Evolutionary conservation across 306 rosid genomes (phyloP).

Genomic region (Quercus berberidifolia): DNA sequence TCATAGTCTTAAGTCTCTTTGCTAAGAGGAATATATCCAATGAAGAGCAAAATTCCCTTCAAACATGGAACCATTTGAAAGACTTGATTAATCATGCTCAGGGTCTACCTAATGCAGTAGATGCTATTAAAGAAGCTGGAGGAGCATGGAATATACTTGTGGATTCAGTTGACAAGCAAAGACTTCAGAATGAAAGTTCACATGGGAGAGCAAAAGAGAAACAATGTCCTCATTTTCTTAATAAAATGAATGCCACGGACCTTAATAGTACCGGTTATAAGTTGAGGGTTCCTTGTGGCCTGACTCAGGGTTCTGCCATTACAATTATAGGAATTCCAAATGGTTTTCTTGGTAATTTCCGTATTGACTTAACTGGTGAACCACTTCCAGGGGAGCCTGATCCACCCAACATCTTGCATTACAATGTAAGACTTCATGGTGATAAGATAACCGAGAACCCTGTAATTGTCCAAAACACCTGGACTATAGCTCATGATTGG

Average conservation of each 20-base stretch:
- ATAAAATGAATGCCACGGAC: conserved; percentile 66
- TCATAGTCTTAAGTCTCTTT: conserved; percentile 60
- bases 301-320: conserved; percentile 95
- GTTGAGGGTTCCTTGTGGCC: conserved; percentile 85
- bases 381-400: conserved; percentile 98
- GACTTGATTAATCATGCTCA: conserved; percentile 60
- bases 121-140: conserved; percentile 92
- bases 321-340: conserved; percentile 79
- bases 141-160: conserved; percentile 77
- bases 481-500: conserved; percentile 96
- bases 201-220: conserved; percentile 59
- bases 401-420: conserved; percentile 88
- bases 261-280: conserved; percentile 49
- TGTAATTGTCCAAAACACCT: conserved; percentile 93
- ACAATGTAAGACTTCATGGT: conserved; percentile 94
- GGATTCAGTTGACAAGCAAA: conserved; percentile 61
- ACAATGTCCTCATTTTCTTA: conserved; percentile 93
- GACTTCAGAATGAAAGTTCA: conserved; percentile 53
- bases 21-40: conserved; percentile 54
- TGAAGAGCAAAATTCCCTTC: conserved; percentile 62
- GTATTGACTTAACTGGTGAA: conserved; percentile 85
- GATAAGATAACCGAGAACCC: conserved; percentile 96
- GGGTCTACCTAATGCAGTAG: conserved; percentile 87
- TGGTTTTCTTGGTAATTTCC: conserved; percentile 88
- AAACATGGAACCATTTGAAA: conserved; percentile 79